phyloP scores from a whole-genome alignment of 1,284 basidiomycete genomes.

The Ustilago lituana region DNA sequence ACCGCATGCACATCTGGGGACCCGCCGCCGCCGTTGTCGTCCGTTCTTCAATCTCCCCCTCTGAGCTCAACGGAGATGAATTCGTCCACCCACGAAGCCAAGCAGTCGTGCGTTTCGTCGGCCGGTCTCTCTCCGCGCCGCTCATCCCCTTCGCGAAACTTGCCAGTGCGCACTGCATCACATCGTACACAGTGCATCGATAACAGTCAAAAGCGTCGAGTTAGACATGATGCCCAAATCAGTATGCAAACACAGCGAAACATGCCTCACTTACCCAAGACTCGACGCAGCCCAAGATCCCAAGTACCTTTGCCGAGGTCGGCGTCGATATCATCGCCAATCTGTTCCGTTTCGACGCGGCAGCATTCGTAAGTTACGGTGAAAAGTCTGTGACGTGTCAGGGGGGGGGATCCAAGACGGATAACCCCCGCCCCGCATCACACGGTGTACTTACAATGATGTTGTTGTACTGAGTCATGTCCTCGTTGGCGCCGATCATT shows the following conservation, averaged over 20 bases:
- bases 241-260: not conserved
- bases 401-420: too few species aligned
- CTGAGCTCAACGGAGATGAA: constrained; percentile 25
- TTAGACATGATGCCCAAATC: too few species aligned
- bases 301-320: constrained; percentile 44
- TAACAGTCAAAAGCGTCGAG: not conserved
- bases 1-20: too few species aligned
- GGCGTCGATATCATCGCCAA: constrained; percentile 43
- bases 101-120: constrained; percentile 23
- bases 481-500: constrained; percentile 19
- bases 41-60: not conserved
- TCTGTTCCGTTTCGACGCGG: constrained; percentile 6
- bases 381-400: too few species aligned
- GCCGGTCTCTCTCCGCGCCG: constrained; percentile 17
- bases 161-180: constrained; percentile 46
- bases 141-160: constrained; percentile 32
- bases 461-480: constrained; percentile 17
- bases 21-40: too few species aligned
- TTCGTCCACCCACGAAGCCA: constrained; percentile 34
- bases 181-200: not conserved
- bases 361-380: not conserved
- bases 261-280: constrained; percentile 30
- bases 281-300: constrained; percentile 36
- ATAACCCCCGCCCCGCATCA: too few species aligned
- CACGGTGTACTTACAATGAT: constrained; percentile 49